A percentile compares a stretch with the other conserved stretches of the same genome.
These are phyloP conservation scores for Trichophyton equinum DNA, from an alignment of 2,329 filamentous ascomycete genomes.

Conservation along the genomic window DNA sequence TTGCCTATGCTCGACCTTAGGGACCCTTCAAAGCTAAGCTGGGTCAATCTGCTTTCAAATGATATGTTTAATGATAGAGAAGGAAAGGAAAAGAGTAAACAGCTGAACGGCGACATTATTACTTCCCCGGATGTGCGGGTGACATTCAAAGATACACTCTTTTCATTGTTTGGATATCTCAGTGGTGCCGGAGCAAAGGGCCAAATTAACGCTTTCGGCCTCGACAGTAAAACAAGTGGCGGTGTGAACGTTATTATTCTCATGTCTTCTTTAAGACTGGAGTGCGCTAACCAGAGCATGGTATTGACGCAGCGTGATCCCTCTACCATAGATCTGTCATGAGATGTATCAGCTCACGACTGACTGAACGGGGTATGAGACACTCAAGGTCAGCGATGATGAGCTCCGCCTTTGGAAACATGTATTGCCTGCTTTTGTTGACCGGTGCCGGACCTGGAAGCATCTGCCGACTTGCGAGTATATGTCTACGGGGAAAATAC, in stretches of 20 bases:
- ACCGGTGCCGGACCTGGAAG: slow-evolving; percentile 30
- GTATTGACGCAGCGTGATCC: slow-evolving; percentile 24
- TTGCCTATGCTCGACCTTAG: slow-evolving; percentile 16
- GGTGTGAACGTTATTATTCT: slow-evolving; percentile 18
- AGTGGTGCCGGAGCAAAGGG: slow-evolving; percentile 12
- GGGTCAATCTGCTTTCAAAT: slow-evolving; percentile 14
- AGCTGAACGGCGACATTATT: neutral
- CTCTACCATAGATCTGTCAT: slow-evolving; percentile 10
- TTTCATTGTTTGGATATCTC: slow-evolving; percentile 18
- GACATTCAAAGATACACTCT: slow-evolving; percentile 21
- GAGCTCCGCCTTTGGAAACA: slow-evolving; percentile 24
- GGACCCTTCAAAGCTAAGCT: slow-evolving; percentile 11
- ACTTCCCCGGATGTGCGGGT: slow-evolving; percentile 10
- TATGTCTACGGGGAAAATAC: slow-evolving; percentile 13
- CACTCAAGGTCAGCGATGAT: slow-evolving; percentile 16
- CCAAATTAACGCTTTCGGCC: slow-evolving; percentile 11
- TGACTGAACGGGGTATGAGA: neutral
- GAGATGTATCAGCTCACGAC: no score
- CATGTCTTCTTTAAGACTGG: slow-evolving; percentile 19
- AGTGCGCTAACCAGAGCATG: slow-evolving; percentile 19
- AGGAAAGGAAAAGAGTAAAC: slow-evolving; percentile 11
- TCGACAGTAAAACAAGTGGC: slow-evolving; percentile 12
- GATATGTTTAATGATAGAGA: slow-evolving; percentile 16
- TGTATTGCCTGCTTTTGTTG: slow-evolving; percentile 22
- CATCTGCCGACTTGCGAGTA: slow-evolving; percentile 27